Evolutionary conservation across 225 moss, liverwort and hornwort genomes (phyloP).

Genomic region (Physcomitrium patens): DNA sequence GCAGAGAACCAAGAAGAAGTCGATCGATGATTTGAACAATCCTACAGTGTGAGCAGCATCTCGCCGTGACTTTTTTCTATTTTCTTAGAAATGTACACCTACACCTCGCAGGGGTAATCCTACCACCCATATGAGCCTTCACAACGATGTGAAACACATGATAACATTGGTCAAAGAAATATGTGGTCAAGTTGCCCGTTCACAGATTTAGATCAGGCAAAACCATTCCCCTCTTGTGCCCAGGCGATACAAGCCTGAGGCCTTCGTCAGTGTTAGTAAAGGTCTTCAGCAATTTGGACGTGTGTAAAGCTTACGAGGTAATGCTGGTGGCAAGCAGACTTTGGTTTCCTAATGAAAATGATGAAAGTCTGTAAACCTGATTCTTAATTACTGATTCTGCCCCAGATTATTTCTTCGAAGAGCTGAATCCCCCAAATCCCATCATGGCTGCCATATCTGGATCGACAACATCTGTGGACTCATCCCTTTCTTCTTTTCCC

Average conservation of each 20-base stretch:
- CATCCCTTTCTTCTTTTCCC: slow-evolving; percentile 72
- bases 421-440: slow-evolving; percentile 93
- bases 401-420: slow-evolving; percentile 58
- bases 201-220: no score
- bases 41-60: no score
- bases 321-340: slow-evolving; percentile 3
- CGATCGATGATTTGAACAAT: no score
- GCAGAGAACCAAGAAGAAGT: no score
- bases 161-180: no score
- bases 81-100: no score
- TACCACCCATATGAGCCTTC: no score
- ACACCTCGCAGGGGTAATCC: no score
- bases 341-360: neutral
- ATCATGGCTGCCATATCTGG: slow-evolving; percentile 77
- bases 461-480: slow-evolving; percentile 65
- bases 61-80: no score
- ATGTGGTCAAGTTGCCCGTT: no score
- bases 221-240: neutral
- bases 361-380: neutral
- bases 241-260: neutral
- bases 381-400: slow-evolving; percentile 14
- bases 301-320: neutral
- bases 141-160: no score
- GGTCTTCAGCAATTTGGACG: neutral
- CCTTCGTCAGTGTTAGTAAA: neutral